Evolutionary conservation across 768 basidiomycete genomes (phyloP), one percentile per base, ranked within the genome.

Genomic region (Leucosporidium scottii): DNA sequence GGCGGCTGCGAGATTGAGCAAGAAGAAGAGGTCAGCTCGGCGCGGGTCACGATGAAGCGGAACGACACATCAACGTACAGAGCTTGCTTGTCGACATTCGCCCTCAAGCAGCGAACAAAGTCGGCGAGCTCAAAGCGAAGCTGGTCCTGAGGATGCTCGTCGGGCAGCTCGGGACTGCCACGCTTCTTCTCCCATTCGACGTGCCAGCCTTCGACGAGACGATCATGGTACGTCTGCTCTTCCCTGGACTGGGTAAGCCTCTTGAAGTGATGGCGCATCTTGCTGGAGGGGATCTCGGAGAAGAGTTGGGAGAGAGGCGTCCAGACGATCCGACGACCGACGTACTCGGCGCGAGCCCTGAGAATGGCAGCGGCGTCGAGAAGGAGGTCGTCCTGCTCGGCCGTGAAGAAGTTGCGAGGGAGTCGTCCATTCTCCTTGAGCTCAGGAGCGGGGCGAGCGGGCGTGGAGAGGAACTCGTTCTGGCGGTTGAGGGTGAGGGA

Each of bases 311-410:
- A 85, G 60, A 91, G 82, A 12, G 87, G 87, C 21, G 81, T 82
- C 82, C 87, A 87, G 12, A 17, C 4, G 9, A 65, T 20, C 15
- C 66, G 66, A 8, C 1, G 7, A 71, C 90, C 87, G 60, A 89
- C 80, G 65, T 85, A 83, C 44, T 83, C 79, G 21, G 87, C 88
- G 21, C 93, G 87, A 47, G 87, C 87, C 73, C 84, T 84, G 66
- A 97, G 84, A 70, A 98, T 86, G 17, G 85, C 87, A 56, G 85
- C 86, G 0, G 87, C 87, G 75, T 98, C 94, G 62, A 88, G 84
- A 30, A 88, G 87, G 49, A 93, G 83, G 68, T 98, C 94, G 64
- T 97, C 92, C 64, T 87, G 91, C 59, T 93, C 90, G 50, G 83
- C 78, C 63, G 84, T 90, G 92, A 91, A 98, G 58, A 85, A 84